A percentile compares a stretch with the other conserved stretches of the same genome.
phyloP scores from a whole-genome alignment of 805 yeast genomes.

The Saturnispora sanitii region DNA sequence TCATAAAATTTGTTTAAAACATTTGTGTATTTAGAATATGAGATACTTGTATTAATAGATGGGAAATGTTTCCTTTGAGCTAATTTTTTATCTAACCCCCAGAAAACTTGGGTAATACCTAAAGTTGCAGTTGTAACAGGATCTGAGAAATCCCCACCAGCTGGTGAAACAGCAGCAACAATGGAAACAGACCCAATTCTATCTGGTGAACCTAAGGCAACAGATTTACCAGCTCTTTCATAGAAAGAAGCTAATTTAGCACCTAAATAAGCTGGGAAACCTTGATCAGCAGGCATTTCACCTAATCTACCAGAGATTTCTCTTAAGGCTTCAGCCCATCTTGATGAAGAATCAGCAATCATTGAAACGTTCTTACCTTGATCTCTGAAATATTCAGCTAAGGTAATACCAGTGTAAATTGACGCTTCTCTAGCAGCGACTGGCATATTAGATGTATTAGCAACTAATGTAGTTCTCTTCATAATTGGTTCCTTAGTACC shows the following conservation, averaged over 20 bases:
- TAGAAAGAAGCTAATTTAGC: constrained; percentile 98
- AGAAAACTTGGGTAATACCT: constrained; percentile 99
- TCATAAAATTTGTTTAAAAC: constrained; percentile 83
- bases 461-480: constrained; percentile 98
- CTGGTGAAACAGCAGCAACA: constrained; percentile 99
- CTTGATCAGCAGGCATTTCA: constrained; percentile 99
- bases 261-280: constrained; percentile 99
- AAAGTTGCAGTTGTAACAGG: constrained; percentile 97
- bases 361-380: constrained; percentile 98
- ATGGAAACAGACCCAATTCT: constrained; percentile 98
- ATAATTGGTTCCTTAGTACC: constrained; percentile 97
- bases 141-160: constrained; percentile 99
- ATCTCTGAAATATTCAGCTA: constrained; percentile 99
- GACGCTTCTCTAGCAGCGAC: constrained; percentile 99
- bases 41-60: constrained; percentile 89
- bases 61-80: constrained; percentile 99
- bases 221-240: constrained; percentile 98
- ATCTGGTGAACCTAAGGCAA: constrained; percentile 91
- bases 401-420: constrained; percentile 95
- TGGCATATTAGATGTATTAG: constrained; percentile 99
- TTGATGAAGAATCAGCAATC: constrained; percentile 99
- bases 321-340: constrained; percentile 99
- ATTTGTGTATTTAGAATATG: constrained; percentile 92
- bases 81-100: constrained; percentile 98
- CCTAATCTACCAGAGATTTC: constrained; percentile 99